Base-by-base conservation (phyloP, 2,329 filamentous ascomycete species). In the Verticillium tricorpus region DNA sequence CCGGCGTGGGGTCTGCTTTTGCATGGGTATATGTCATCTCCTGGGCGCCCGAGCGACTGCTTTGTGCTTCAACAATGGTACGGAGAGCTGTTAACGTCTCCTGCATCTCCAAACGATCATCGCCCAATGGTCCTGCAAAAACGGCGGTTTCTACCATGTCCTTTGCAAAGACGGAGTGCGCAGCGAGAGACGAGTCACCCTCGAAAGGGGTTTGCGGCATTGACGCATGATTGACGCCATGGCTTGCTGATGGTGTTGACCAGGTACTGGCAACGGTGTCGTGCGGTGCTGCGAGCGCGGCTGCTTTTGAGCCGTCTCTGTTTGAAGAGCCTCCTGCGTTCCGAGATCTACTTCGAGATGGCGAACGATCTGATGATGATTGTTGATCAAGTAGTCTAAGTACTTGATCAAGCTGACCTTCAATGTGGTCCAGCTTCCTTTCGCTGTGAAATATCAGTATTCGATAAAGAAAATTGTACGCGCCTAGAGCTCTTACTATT, bases 91-190 rank as follows among this genome's bases (percentile, higher is more conserved):
- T 60, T 6, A 70, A 31, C 3, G 66, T 61, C 0, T 66, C 60
- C 17, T 60, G 59, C 66, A 71, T 71, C 35, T 69, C 69, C 1
- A 59, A 39, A 0, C 64, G 64, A 11, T 68, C 58, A 4, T 67
- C 62, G 1, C 61, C 56, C 1, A 61, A 60, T 2, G 62, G 61
- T 8, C 62, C 63, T 40, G 61, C 65, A 54, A 37, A 63, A 31
- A 71, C 61, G 34, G 66, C 61, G 19, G 56, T 55, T 3, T 56
- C 61, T 2, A 71, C 62, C 34, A 71, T 67, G 22, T 37, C 63
- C 8, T 65, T 66, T 1, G 69, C 69, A 17, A 69, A 69, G 2
- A 67, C 65, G 1, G 68, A 63, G 17, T 69, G 68, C 1, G 68
- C 65, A 11, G 65, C 64, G 0, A 67, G 58, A 1, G 66, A 67